Evolutionary conservation across 208 protist species (phyloP).

Genomic region (Trypanosoma cruzi): DNA sequence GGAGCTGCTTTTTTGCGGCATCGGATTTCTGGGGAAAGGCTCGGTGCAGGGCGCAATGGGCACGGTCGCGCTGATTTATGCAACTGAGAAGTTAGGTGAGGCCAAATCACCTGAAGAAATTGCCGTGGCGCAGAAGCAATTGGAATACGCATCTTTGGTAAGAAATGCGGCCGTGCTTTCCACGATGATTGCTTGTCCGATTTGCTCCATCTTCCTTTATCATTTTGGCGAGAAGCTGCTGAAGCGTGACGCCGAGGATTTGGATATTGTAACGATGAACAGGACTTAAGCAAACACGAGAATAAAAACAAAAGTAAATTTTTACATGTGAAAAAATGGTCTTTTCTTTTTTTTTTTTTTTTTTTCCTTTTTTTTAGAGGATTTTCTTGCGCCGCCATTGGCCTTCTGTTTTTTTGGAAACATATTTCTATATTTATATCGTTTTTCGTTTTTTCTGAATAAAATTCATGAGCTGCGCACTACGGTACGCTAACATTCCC

Average conservation of each 20-base stretch:
- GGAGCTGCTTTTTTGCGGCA: constrained; percentile 53
- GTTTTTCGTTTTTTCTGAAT: neutral
- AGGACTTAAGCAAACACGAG: no score
- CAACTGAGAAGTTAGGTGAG: constrained; percentile 21
- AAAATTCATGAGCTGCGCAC: no score
- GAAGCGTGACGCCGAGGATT: constrained; percentile 7
- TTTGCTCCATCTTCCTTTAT: constrained; percentile 56
- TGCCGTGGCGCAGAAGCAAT: constrained; percentile 18
- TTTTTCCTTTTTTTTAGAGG: neutral
- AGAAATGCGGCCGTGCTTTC: constrained; percentile 55
- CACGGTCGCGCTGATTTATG: constrained; percentile 32
- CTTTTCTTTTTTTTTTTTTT: neutral
- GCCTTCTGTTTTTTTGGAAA: no score
- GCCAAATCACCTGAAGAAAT: constrained; percentile 34
- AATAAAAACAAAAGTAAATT: neutral
- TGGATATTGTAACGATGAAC: neutral
- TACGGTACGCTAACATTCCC: no score
- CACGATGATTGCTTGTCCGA: constrained; percentile 52
- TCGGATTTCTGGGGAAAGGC: constrained; percentile 61
- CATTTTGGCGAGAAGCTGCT: constrained; percentile 42
- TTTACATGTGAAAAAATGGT: neutral
- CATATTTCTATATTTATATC: neutral
- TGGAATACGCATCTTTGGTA: constrained; percentile 39
- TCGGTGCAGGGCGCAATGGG: constrained; percentile 51
- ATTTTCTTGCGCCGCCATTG: no score